Evolutionary conservation across 169 alveolate species (phyloP), one percentile per base, ranked within the genome.

Genomic region (Toxoplasma gondii): DNA sequence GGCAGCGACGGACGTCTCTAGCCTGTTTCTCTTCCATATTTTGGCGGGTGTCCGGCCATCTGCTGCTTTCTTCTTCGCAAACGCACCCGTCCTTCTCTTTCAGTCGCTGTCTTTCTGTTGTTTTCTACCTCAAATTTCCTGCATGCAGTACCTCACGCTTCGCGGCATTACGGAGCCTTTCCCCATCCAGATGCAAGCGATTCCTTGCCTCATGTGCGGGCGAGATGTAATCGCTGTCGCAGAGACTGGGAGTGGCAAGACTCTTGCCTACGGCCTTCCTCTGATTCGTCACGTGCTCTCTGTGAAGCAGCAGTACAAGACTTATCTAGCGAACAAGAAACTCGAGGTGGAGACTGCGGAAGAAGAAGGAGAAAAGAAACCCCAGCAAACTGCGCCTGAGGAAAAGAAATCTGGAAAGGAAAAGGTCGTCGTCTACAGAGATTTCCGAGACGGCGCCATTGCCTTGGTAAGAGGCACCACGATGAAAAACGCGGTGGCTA

Each of bases 211-310:
- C 53, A 96, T 98, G 98, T 97, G 98, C 93, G 99, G 99, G 67
- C 93, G 99, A 81, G 99, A 99, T 95, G 97, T 99, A 69, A 98
- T 99, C 45, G 99, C 99, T 39, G 98, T 99, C 24, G 99, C 99
- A 0, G 99, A 99, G 94, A 99, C 99, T 22, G 99, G 99, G 87
- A 98, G 97, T 93, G 99, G 99, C 1, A 99, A 99, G 97, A 99
- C 99, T 7, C 94, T 99, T 58, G 99, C 99, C 29, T 99, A 99
- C 95, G 94, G 99, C 93, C 98, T 99, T 86, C 99, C 99, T 0
- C 96, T 99, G 96, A 93, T 99, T 36, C 96, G 99, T 58, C 99
- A 99, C 96, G 98, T 98, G 0, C 94, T 94, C 97, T 44, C 96
- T 99, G 88, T 99, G 98, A 44, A 99, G 99, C 70, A 99, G 99